These are phyloP conservation scores for Mucor sp. DNA, from an alignment of 371 early-diverging fungal genomes.

Conservation along the genomic window DNA sequence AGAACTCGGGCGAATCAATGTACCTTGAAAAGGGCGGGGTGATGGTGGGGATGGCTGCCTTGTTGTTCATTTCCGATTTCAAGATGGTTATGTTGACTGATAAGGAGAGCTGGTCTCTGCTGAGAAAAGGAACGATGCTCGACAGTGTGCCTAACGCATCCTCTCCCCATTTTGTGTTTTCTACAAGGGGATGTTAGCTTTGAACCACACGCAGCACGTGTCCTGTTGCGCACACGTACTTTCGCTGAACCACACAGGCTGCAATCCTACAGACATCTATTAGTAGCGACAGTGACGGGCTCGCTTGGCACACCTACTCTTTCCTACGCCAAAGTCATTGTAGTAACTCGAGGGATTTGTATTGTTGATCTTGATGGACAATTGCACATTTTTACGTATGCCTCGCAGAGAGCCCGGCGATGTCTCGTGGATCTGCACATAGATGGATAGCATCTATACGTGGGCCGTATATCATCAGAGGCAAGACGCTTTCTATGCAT, in stretches of 20 bases:
- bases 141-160: slow-evolving; percentile 44
- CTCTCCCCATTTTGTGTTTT: slow-evolving; percentile 61
- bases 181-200: slow-evolving; percentile 19
- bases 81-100: slow-evolving; percentile 57
- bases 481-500: neutral
- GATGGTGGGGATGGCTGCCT: slow-evolving; percentile 8
- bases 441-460: slow-evolving; percentile 48
- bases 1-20: slow-evolving; percentile 52
- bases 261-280: slow-evolving; percentile 14
- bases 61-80: slow-evolving; percentile 45
- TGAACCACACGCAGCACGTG: no score
- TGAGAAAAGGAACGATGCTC: slow-evolving; percentile 45
- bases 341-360: slow-evolving; percentile 45
- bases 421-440: slow-evolving; percentile 56
- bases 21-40: slow-evolving; percentile 46
- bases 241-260: slow-evolving; percentile 52
- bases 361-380: slow-evolving; percentile 55
- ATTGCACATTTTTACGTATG: slow-evolving; percentile 47
- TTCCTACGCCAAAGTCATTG: slow-evolving; percentile 48
- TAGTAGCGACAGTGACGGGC: neutral
- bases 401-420: slow-evolving; percentile 42
- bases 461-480: neutral
- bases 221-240: slow-evolving; percentile 15
- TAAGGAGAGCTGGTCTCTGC: slow-evolving; percentile 50
- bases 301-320: slow-evolving; percentile 8